Base-by-base conservation (phyloP, 352 stramenopile species). In the Phytophthora podocarpi region DNA sequence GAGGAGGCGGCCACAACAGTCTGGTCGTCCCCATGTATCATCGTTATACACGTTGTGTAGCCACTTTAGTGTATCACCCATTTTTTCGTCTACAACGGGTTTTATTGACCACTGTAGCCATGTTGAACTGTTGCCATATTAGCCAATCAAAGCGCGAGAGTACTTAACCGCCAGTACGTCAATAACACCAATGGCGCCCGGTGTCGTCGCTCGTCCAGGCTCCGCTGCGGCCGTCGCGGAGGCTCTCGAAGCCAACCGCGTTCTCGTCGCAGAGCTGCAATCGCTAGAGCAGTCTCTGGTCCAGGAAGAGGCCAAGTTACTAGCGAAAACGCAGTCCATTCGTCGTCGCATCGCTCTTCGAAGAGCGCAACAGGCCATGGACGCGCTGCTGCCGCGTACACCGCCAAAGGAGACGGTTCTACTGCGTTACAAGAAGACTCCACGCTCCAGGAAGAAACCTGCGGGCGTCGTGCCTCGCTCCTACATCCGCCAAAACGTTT, bases 401-500 rank as follows among this genome's bases (percentile, higher is more conserved):
- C 13, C 24, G 13, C n/a, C 30, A 12, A 28, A 42, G 9, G 28
- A 31, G 12, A 52, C 31, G n/a, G 15, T 55, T 7, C 10, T 55
- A 8, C 23, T 53, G 7, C 24, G 12, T 2, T 87, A 81, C 55
- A 70, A 73, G 35, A 74, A 69, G 32, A 37, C 5, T 5, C 26
- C 21, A 18, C 45, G 54, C 13, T 32, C 4, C 5, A 16, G 54
- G 30, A 30, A 53, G 11, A 64, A 60, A 41, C 0, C n/a, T 15
- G 36, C 71, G 11, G 68, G 64, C 1, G 74, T 72, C 5, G 49
- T 72, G 12, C 67, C 75, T 36, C 80, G 76, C 40, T 90, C 80
- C 1, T 88, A 72, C 48, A 88, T 91, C 41, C 82, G 81, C 0
- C 72, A 62, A 28, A 72, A 79, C 28, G 35, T 56, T 26, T 92